Conservation (phyloP, 257 asterid genomes). For the Penstemon eatonii region DNA sequence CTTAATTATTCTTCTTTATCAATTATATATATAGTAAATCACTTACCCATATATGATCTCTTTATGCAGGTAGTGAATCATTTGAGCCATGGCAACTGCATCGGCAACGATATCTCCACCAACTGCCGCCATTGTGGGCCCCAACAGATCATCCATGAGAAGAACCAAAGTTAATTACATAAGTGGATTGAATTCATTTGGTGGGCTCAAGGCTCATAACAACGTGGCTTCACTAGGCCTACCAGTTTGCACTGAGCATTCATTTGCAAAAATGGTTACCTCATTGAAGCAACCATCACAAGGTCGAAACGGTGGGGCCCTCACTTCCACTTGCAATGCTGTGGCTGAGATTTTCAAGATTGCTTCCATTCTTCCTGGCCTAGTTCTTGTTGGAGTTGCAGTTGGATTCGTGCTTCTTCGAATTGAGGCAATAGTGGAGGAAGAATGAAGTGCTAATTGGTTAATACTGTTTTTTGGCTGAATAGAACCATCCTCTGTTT, state of each 20-base stretch:
- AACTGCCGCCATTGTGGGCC: slow-evolving; percentile 45
- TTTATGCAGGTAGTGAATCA: too few species aligned
- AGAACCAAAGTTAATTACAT: slow-evolving; percentile 52
- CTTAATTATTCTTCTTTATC: too few species aligned
- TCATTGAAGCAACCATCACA: slow-evolving; percentile 42
- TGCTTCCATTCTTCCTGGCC: slow-evolving; percentile 61
- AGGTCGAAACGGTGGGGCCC: slow-evolving; percentile 45
- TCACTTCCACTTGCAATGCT: slow-evolving; percentile 62
- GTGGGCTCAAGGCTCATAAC: slow-evolving; percentile 86
- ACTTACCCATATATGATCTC: too few species aligned
- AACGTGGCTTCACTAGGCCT: slow-evolving; percentile 56
- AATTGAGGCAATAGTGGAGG: slow-evolving; percentile 69
- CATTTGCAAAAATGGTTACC: slow-evolving; percentile 63
- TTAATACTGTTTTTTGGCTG: too few species aligned
- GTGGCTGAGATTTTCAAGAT: slow-evolving; percentile 70
- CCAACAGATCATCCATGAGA: slow-evolving; percentile 38
- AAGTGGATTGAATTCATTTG: slow-evolving; percentile 72
- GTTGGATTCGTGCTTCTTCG: slow-evolving; percentile 90
- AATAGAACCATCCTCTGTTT: too few species aligned
- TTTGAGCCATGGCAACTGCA: slow-evolving; percentile 40
- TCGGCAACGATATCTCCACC: slow-evolving; percentile 44
- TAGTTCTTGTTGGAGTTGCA: slow-evolving; percentile 80
- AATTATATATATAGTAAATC: too few species aligned
- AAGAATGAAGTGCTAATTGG: slow-evolving; percentile 41
- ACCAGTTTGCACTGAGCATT: slow-evolving; percentile 59